Conservation (phyloP, 495 filamentous ascomycete genomes). For the Bacidia rubella region DNA sequence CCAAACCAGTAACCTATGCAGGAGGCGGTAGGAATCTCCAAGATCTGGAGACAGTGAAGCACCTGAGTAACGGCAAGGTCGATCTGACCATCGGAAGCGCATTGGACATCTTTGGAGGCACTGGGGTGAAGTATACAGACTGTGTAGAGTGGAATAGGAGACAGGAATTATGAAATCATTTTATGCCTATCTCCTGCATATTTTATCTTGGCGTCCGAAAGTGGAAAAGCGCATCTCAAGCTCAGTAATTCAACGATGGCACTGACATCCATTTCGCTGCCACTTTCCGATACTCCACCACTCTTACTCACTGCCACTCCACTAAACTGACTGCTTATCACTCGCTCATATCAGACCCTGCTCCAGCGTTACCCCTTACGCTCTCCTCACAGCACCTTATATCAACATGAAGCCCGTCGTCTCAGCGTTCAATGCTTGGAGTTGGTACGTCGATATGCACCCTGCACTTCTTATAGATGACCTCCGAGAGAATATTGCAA, state of each 20-base stretch:
- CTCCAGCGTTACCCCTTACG: no score
- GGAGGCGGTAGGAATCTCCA: slow-evolving; percentile 72
- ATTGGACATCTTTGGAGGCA: slow-evolving; percentile 87
- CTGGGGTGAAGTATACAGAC: slow-evolving; percentile 69
- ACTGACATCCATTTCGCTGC: neutral
- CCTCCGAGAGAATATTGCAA: no score
- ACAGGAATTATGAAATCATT: neutral
- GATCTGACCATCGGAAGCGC: slow-evolving; percentile 96
- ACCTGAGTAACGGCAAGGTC: slow-evolving; percentile 62
- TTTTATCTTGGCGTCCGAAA: neutral
- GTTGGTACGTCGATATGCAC: slow-evolving; percentile 45
- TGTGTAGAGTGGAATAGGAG: slow-evolving; percentile 77
- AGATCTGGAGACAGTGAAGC: slow-evolving; percentile 68
- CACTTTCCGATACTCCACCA: no score
- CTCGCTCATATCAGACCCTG: no score
- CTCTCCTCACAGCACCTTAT: slow-evolving; percentile 8
- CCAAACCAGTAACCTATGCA: slow-evolving; percentile 87
- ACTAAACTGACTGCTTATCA: no score
- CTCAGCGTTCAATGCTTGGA: slow-evolving; percentile 82
- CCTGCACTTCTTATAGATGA: no score
- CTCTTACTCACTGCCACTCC: no score
- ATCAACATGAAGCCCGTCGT: slow-evolving; percentile 83
- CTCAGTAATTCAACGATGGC: neutral
- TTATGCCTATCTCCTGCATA: neutral
- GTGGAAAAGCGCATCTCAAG: neutral